phyloP scores from a whole-genome alignment of 352 stramenopile genomes.

The Globisporangium rhizosaccharum region DNA sequence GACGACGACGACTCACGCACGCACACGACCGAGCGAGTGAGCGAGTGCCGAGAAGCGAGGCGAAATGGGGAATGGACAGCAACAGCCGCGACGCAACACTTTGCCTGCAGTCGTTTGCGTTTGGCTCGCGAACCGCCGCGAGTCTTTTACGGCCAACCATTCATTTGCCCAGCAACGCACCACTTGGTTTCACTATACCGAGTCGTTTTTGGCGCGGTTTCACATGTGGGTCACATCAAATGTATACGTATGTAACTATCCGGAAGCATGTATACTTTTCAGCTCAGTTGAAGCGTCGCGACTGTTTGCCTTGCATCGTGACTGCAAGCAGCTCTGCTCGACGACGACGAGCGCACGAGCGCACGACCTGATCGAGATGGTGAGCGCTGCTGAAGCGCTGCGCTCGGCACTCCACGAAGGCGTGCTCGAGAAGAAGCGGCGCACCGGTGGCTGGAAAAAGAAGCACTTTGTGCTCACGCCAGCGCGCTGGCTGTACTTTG shows the following conservation, averaged over 20 bases:
- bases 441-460: constrained; percentile 78
- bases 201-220: neutral
- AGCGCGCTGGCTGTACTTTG: constrained; percentile 63
- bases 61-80: neutral
- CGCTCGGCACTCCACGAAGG: constrained; percentile 49
- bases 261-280: no score
- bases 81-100: neutral
- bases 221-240: neutral
- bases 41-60: neutral
- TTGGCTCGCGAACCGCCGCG: neutral
- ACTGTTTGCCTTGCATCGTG: neutral
- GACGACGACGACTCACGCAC: no score
- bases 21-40: neutral
- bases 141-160: neutral
- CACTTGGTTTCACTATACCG: neutral
- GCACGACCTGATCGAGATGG: constrained; percentile 23
- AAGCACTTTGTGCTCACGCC: constrained; percentile 70
- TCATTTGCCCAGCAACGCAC: neutral
- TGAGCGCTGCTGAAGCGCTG: constrained; percentile 60
- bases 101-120: neutral
- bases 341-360: no score
- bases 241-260: no score
- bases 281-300: neutral
- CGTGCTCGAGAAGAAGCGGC: constrained; percentile 56
- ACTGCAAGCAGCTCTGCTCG: neutral